These are phyloP conservation scores for Dendrobium catenatum DNA, from an alignment of 106 monocot species.

Conservation along the genomic window DNA sequence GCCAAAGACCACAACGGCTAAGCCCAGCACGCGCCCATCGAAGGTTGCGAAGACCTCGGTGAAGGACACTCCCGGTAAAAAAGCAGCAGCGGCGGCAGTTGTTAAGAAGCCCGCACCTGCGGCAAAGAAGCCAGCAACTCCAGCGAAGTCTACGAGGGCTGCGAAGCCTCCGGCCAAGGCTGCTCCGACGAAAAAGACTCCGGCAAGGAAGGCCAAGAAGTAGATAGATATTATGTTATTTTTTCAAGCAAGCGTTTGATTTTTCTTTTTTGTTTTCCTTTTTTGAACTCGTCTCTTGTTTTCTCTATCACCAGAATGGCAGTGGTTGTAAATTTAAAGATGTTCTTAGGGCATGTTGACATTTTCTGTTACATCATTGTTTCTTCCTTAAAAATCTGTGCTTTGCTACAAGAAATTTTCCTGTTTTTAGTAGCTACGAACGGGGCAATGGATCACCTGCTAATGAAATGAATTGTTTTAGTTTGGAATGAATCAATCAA, in stretches of 20 bases:
- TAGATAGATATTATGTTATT: not conserved
- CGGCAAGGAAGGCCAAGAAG: constrained; percentile 9
- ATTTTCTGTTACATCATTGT: not conserved
- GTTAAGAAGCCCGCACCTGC: not conserved
- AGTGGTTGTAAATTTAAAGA: constrained; percentile 1
- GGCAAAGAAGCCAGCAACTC: constrained; percentile 9
- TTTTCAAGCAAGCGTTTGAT: not conserved
- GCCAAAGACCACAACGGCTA: constrained; percentile 1
- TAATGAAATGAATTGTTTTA: too few species aligned
- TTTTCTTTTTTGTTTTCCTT: not conserved
- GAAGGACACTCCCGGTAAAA: constrained; percentile 8
- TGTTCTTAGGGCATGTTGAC: not conserved
- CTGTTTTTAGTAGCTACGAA: too few species aligned
- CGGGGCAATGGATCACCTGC: too few species aligned
- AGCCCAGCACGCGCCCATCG: not conserved
- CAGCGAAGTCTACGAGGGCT: constrained; percentile 17
- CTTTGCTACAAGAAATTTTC: too few species aligned
- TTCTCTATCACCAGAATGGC: not conserved
- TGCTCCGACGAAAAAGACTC: not conserved
- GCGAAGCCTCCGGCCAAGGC: constrained; percentile 12
- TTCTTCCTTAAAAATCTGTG: too few species aligned
- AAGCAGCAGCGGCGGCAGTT: not conserved
- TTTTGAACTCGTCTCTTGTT: not conserved
- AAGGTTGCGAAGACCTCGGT: constrained; percentile 9
- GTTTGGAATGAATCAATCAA: too few species aligned